Conservation (phyloP, 495 filamentous ascomycete genomes). For the Hypoxylon cercidicola region DNA sequence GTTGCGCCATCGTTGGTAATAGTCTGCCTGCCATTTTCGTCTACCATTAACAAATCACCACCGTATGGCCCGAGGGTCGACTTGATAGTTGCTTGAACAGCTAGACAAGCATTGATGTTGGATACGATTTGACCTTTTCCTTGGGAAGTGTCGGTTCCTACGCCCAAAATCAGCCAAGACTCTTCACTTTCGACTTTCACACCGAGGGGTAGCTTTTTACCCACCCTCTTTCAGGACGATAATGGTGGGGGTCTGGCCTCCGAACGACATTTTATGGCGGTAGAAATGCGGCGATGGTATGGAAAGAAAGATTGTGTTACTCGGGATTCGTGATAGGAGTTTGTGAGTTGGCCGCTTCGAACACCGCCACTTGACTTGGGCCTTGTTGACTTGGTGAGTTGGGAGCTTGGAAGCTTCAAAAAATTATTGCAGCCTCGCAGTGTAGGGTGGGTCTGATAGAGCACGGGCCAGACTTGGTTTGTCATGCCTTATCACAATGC, state of each 20-base stretch:
- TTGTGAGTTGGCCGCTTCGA: constrained; percentile 17
- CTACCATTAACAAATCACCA: constrained; percentile 94
- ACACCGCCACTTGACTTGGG: constrained; percentile 10
- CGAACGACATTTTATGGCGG: constrained; percentile 82
- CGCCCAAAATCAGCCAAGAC: constrained; percentile 38
- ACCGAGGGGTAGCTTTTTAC: constrained; percentile 53
- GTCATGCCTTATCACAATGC: too few relatives aligned
- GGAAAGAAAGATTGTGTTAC: too few relatives aligned
- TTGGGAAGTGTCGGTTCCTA: constrained; percentile 96
- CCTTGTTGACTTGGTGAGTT: constrained; percentile 17
- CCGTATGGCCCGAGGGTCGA: constrained; percentile 97
- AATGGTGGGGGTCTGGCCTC: constrained; percentile 97
- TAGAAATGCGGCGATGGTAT: constrained; percentile 1
- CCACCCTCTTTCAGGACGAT: constrained; percentile 97
- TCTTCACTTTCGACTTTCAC: constrained; percentile 10
- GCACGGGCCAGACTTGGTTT: constrained; percentile 26
- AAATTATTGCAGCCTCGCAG: constrained; percentile 43
- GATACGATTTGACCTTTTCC: constrained; percentile 97
- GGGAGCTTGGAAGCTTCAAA: constrained; percentile 27
- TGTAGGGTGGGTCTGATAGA: constrained; percentile 18
- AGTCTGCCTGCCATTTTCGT: constrained; percentile 93
- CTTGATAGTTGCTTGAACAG: constrained; percentile 96
- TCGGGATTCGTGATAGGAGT: neutral
- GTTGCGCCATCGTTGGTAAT: constrained; percentile 99
- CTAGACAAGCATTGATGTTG: constrained; percentile 98